Conservation (phyloP, 2,329 filamentous ascomycete species). For the Paramyrothecium sp. region DNA sequence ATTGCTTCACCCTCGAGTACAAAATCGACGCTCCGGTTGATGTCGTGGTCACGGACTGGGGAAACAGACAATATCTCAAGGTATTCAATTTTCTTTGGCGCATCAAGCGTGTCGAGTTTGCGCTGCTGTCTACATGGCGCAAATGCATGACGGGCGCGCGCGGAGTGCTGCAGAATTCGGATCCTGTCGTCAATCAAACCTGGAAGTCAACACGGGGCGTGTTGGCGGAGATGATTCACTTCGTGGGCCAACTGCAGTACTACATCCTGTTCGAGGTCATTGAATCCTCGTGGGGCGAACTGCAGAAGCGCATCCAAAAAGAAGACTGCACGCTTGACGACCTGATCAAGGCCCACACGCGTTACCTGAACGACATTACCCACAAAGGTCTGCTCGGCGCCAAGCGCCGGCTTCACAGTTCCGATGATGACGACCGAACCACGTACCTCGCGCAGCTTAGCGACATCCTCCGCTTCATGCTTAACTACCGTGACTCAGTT, state of each 20-base stretch:
- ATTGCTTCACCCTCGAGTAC: constrained; percentile 98
- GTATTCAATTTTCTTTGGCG: constrained; percentile 99
- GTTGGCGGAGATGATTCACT: constrained; percentile 97
- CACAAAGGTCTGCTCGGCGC: constrained; percentile 92
- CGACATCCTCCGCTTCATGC: constrained; percentile 90
- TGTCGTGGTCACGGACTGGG: constrained; percentile 95
- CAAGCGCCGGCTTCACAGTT: constrained; percentile 42
- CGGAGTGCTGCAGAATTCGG: constrained; percentile 79
- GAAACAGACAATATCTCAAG: constrained; percentile 93
- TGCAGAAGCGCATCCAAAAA: constrained; percentile 78
- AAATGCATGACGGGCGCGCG: constrained; percentile 93
- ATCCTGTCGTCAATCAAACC: constrained; percentile 66
- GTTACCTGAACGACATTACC: constrained; percentile 90
- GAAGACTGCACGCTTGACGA: constrained; percentile 93
- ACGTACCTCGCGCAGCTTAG: constrained; percentile 89
- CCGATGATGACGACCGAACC: constrained; percentile 63
- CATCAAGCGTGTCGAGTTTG: constrained; percentile 96
- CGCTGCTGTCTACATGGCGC: constrained; percentile 85
- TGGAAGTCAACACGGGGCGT: constrained; percentile 90
- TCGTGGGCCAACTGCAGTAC: constrained; percentile 94
- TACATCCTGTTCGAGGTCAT: constrained; percentile 99
- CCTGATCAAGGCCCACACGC: constrained; percentile 85
- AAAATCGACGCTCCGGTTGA: constrained; percentile 96
- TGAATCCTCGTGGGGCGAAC: constrained; percentile 89
- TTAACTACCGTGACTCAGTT: constrained; percentile 88